Evolutionary conservation across 345 rosid species (phyloP).

Genomic region (Moricandia moricandioides): DNA sequence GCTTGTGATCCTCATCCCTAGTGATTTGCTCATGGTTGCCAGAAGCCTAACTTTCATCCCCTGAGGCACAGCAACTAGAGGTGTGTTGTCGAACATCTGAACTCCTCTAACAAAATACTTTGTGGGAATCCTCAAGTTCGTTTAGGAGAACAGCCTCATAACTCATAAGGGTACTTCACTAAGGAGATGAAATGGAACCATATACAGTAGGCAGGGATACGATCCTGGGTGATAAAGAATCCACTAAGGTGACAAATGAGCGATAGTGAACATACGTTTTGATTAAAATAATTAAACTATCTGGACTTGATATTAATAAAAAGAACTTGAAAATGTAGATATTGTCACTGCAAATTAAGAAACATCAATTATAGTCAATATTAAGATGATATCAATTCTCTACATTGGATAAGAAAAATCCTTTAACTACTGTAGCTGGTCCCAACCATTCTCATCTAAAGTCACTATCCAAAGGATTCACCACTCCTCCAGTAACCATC

Average conservation of each 20-base stretch:
- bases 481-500: conserved; percentile 12
- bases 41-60: conserved; percentile 34
- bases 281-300: no score
- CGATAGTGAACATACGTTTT: no score
- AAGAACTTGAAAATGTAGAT: neutral
- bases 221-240: conserved; percentile 33
- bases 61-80: conserved; percentile 25
- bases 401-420: neutral
- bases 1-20: conserved; percentile 38
- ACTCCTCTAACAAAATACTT: conserved; percentile 41
- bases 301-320: neutral
- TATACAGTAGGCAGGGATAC: conserved; percentile 41
- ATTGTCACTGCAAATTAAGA: neutral
- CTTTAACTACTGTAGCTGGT: conserved; percentile 4
- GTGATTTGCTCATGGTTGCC: conserved; percentile 24
- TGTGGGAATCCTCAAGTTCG: conserved; percentile 31
- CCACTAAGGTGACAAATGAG: conserved; percentile 44
- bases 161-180: conserved; percentile 41
- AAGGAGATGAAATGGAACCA: conserved; percentile 43
- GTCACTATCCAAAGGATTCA: conserved; percentile 21
- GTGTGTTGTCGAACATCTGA: conserved; percentile 40
- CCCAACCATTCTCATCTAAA: conserved; percentile 21
- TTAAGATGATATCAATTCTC: neutral
- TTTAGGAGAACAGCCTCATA: conserved; percentile 38
- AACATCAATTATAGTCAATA: neutral